Evolutionary conservation across 2,329 filamentous ascomycete genomes (phyloP).

Genomic region (Fusarium miscanthi): DNA sequence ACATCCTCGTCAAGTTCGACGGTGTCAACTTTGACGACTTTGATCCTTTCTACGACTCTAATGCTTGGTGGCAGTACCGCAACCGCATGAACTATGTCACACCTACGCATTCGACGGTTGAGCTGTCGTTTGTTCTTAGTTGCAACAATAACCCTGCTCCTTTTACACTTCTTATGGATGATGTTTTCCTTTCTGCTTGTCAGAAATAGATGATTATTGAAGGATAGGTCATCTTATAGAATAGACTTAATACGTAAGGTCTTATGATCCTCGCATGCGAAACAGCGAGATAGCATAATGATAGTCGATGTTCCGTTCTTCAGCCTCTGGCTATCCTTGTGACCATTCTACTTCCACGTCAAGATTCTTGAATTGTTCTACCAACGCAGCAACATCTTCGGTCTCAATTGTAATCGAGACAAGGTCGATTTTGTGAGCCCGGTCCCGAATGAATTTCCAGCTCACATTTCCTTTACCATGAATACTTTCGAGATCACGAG

Average conservation of each 20-base stretch:
- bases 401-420: not conserved
- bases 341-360: not conserved
- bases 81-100: not conserved
- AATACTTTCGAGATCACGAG: accelerated
- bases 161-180: conserved; percentile 22
- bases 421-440: not conserved
- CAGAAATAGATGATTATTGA: not conserved
- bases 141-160: conserved; percentile 1
- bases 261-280: not conserved
- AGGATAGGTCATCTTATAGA: not conserved
- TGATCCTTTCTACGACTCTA: conserved; percentile 14
- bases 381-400: not conserved
- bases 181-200: conserved; percentile 5
- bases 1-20: conserved; percentile 14
- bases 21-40: conserved; percentile 12
- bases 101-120: not conserved
- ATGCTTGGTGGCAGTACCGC: not conserved
- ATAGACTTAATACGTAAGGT: not conserved
- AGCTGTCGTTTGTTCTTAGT: conserved; percentile 9
- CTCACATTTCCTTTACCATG: not conserved
- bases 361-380: not conserved
- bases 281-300: too few relatives aligned
- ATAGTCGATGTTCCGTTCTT: too few relatives aligned
- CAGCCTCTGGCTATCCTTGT: too few relatives aligned
- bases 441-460: not conserved